Percentiles rank a stretch among this genome's conserved stretches.
These are phyloP conservation scores for Curvularia lunata DNA, from an alignment of 2,329 filamentous ascomycete genomes.

Conservation along the genomic window DNA sequence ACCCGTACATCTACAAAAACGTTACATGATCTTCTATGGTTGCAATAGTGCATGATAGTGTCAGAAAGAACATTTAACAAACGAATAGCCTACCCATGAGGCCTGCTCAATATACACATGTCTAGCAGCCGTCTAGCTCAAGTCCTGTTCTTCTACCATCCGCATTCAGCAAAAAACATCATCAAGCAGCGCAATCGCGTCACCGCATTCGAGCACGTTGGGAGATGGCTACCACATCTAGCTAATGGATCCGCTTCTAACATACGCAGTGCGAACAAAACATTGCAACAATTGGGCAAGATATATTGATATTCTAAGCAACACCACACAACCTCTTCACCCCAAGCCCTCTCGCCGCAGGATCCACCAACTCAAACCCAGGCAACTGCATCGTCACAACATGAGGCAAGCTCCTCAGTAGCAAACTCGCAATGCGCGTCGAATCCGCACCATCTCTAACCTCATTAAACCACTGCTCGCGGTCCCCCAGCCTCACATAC, in stretches of 20 bases:
- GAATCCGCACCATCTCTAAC: constrained; percentile 22
- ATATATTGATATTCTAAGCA: background rate
- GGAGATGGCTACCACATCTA: background rate
- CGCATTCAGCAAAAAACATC: no score
- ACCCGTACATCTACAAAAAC: no score
- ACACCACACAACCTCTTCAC: background rate
- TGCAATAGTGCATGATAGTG: no score
- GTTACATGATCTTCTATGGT: no score
- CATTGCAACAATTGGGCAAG: background rate
- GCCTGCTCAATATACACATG: no score
- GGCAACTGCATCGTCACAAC: constrained; percentile 23
- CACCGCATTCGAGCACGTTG: constrained; percentile 2
- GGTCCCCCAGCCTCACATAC: constrained; percentile 12
- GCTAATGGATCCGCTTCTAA: background rate
- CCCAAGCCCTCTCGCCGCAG: background rate
- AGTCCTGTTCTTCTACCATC: no score
- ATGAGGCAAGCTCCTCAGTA: constrained; percentile 20
- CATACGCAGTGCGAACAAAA: background rate
- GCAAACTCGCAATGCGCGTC: constrained; percentile 19
- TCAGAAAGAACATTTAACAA: no score
- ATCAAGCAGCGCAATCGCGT: constrained; percentile 2
- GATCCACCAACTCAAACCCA: constrained; percentile 26
- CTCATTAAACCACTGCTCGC: constrained; percentile 12
- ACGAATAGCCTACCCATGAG: no score
- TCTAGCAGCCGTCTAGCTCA: no score